Percentiles rank a stretch among this genome's conserved stretches.
These are phyloP conservation scores for Vairimorpha ceranae DNA, from an alignment of 371 early-diverging fungal genomes.

Conservation along the genomic window DNA sequence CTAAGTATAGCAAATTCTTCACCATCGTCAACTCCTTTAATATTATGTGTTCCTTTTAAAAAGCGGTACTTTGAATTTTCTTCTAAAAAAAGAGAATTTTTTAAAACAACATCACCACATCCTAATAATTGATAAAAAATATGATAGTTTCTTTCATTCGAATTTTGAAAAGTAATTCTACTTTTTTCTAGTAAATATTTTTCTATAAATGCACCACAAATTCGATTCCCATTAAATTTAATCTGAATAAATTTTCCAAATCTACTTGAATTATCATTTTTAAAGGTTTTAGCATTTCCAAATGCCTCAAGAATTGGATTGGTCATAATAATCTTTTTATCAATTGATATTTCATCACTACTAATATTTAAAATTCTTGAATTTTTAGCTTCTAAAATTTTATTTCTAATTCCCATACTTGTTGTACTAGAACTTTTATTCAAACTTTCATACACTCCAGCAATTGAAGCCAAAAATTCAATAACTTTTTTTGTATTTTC, in stretches of 20 bases:
- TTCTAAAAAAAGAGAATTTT: conserved; percentile 10
- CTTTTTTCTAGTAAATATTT: conserved; percentile 94
- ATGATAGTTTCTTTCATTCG: conserved; percentile 89
- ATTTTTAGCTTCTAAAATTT: background rate
- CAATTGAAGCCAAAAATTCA: conserved; percentile 83
- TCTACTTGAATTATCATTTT: conserved; percentile 96
- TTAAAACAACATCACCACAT: conserved; percentile 65
- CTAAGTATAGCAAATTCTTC: conserved; percentile 71
- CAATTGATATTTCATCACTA: conserved; percentile 65
- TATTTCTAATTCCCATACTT: conserved; percentile 16
- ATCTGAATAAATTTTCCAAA: conserved; percentile 98
- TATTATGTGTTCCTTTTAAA: conserved; percentile 72
- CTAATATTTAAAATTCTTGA: background rate
- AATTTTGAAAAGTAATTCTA: conserved; percentile 74
- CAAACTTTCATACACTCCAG: conserved; percentile 61
- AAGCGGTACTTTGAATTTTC: conserved; percentile 68
- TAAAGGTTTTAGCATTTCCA: conserved; percentile 96
- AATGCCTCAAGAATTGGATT: conserved; percentile 97
- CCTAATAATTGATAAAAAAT: conserved; percentile 90
- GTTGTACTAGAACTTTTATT: conserved; percentile 46
- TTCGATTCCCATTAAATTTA: conserved; percentile 77
- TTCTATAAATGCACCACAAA: conserved; percentile 89
- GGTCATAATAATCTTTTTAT: conserved; percentile 83
- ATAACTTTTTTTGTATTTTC: conserved; percentile 99
- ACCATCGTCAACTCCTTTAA: conserved; percentile 83